Conservation (phyloP, 208 protist genomes). For the Angomonas desouzai region DNA sequence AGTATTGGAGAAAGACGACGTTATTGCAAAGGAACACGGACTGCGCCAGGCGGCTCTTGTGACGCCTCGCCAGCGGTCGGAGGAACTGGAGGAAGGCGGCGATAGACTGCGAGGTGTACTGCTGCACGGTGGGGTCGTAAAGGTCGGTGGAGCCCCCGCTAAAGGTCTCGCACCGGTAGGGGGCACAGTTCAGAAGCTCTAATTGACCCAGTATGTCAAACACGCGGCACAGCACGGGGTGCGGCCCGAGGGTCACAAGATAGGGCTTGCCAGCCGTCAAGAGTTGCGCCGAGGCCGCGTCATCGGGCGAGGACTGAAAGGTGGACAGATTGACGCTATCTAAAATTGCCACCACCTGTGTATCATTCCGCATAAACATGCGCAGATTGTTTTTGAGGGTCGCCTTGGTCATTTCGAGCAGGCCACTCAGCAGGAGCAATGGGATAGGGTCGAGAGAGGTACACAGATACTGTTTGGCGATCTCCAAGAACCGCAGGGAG, state of each 20-base stretch:
- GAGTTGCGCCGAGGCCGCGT: slow-evolving; percentile 20
- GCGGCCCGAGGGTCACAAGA: slow-evolving; percentile 52
- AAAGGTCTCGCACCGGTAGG: slow-evolving; percentile 38
- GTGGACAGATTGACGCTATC: slow-evolving; percentile 31
- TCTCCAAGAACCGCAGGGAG: slow-evolving; percentile 61
- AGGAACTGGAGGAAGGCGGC: slow-evolving; percentile 36
- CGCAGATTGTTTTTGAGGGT: slow-evolving; percentile 48
- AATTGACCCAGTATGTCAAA: slow-evolving; percentile 50
- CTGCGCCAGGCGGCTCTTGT: slow-evolving; percentile 44
- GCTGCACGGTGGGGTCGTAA: slow-evolving; percentile 34
- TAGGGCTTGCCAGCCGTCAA: slow-evolving; percentile 33
- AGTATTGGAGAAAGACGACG: slow-evolving; percentile 25
- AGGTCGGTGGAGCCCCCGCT: slow-evolving; percentile 14
- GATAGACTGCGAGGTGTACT: slow-evolving; percentile 29
- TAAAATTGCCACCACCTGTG: slow-evolving; percentile 38
- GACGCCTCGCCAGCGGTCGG: slow-evolving; percentile 35
- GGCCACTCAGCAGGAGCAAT: slow-evolving; percentile 67
- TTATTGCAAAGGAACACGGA: slow-evolving; percentile 60
- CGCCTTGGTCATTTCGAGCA: slow-evolving; percentile 72
- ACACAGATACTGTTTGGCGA: slow-evolving; percentile 74
- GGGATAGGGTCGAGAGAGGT: slow-evolving; percentile 74
- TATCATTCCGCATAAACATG: slow-evolving; percentile 55
- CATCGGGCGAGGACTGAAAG: slow-evolving; percentile 27
- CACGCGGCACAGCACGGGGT: slow-evolving; percentile 48
- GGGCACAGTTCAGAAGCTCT: slow-evolving; percentile 60